Evolutionary conservation across 345 rosid genomes (phyloP), one percentile per base, ranked within the genome.

Genomic region (Leavenworthia alabamica): DNA sequence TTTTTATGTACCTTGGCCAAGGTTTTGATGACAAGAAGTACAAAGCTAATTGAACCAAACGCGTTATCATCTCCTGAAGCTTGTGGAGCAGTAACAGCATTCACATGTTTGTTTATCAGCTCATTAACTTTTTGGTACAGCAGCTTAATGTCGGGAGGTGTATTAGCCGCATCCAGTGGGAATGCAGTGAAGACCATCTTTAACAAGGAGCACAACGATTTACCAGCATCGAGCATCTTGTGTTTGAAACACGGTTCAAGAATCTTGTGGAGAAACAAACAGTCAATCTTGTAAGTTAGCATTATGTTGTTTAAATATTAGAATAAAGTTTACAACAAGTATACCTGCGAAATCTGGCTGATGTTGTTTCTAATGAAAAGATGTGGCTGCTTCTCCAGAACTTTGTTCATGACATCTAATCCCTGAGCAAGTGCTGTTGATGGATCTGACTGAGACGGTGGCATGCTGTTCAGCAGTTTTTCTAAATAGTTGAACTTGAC

Each of bases 331-430:
- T 32, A 42, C 66, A 50, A 33, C 39, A 54, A 41, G 56, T 64
- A 85, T 77, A 93, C 99, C 80, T 87, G 99, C 51, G 91, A 84
- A 59, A 93, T 93, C 80, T 87, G 99, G 75, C 72, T 80, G 75
- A 89, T 82, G 70, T 89, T 93, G 77, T 93, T 93, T 73, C 83
- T 82, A 64, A 89, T 83, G 77, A 93, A 93, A 60, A 93, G 76
- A 72, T 85, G 96, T 40, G 97, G 96, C 72, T 93, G 99, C 77
- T 89, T 89, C 78, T 93, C 97, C 68, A 93, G 81, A 72, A 93
- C 89, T 66, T 87, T 93, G 80, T 93, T 93, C 99, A 93, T 93
- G 74, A 93, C 97, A 64, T 93, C 99, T 82, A 93, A 87, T 58
- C 97, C 99, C 74, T 93, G 99, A 29, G 91, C 94, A 77, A 93